These are phyloP conservation scores for Verbena officinalis DNA, from an alignment of 257 asterid genomes.

Conservation along the genomic window DNA sequence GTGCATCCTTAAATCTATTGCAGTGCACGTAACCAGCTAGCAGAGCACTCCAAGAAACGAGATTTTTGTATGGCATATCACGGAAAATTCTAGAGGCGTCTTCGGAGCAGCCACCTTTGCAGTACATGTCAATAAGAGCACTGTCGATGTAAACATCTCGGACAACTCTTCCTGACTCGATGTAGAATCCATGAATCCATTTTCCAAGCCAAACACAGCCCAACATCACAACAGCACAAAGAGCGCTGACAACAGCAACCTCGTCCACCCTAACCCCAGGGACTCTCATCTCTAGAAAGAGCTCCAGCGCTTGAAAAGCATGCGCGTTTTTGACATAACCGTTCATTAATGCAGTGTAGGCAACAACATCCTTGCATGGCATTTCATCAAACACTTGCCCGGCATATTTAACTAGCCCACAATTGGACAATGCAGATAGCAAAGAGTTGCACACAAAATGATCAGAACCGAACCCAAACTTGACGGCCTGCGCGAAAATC, in stretches of 20 bases:
- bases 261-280: slow-evolving; percentile 44
- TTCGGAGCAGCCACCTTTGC: slow-evolving; percentile 43
- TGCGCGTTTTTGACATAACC: slow-evolving; percentile 39
- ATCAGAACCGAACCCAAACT: slow-evolving; percentile 51
- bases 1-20: slow-evolving; percentile 32
- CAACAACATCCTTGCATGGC: slow-evolving; percentile 40
- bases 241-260: slow-evolving; percentile 52
- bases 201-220: slow-evolving; percentile 48
- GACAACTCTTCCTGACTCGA: slow-evolving; percentile 47
- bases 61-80: slow-evolving; percentile 42
- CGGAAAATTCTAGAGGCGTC: slow-evolving; percentile 46
- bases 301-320: slow-evolving; percentile 39
- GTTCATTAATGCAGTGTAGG: slow-evolving; percentile 55
- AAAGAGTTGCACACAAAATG: slow-evolving; percentile 50
- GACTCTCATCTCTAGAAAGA: slow-evolving; percentile 50
- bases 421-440: slow-evolving; percentile 27
- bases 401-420: slow-evolving; percentile 34
- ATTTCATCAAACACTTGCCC: slow-evolving; percentile 56
- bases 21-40: slow-evolving; percentile 47
- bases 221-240: slow-evolving; percentile 44
- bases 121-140: slow-evolving; percentile 62
- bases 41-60: slow-evolving; percentile 55
- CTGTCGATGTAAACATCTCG: slow-evolving; percentile 47
- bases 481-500: slow-evolving; percentile 41
- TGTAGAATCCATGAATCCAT: slow-evolving; percentile 56